Conservation (phyloP, 139 green algal species). For the Haematococcus sp. region DNA sequence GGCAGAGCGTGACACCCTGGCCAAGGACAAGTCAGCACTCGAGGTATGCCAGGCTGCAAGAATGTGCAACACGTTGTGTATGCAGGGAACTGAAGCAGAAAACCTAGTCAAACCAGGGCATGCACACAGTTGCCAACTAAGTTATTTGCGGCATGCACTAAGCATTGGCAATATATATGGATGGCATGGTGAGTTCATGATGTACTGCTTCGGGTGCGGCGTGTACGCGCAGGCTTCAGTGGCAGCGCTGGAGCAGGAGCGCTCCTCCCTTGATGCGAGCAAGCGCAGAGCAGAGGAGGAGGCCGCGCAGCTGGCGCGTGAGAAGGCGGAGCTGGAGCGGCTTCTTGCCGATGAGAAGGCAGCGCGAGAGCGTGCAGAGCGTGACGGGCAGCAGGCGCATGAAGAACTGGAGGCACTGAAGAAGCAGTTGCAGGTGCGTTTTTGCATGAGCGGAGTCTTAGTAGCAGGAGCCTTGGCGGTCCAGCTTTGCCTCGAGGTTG, state of each 20-base stretch:
- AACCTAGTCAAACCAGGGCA: too few species aligned
- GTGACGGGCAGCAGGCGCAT: not conserved
- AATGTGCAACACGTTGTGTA: too few species aligned
- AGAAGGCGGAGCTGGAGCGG: constrained; percentile 8
- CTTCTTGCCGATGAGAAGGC: not conserved
- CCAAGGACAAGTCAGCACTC: not conserved
- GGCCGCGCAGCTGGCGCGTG: not conserved
- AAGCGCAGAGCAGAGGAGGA: not conserved
- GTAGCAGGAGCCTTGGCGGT: too few species aligned
- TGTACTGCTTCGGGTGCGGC: too few species aligned
- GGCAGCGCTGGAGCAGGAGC: not conserved
- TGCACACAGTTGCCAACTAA: too few species aligned
- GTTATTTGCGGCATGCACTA: too few species aligned
- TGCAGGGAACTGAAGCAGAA: too few species aligned
- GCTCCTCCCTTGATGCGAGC: not conserved
- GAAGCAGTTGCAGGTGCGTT: not conserved
- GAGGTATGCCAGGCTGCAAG: too few species aligned
- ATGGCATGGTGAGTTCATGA: too few species aligned
- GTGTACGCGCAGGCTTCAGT: not conserved
- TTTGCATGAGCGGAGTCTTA: too few species aligned
- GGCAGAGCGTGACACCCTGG: not conserved
- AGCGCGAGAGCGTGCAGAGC: not conserved
- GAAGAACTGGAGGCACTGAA: not conserved
- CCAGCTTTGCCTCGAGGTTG: too few species aligned
- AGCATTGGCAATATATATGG: too few species aligned